Base-by-base conservation (phyloP, 73 alveolate genomes). In the Breviolum minutum region DNA sequence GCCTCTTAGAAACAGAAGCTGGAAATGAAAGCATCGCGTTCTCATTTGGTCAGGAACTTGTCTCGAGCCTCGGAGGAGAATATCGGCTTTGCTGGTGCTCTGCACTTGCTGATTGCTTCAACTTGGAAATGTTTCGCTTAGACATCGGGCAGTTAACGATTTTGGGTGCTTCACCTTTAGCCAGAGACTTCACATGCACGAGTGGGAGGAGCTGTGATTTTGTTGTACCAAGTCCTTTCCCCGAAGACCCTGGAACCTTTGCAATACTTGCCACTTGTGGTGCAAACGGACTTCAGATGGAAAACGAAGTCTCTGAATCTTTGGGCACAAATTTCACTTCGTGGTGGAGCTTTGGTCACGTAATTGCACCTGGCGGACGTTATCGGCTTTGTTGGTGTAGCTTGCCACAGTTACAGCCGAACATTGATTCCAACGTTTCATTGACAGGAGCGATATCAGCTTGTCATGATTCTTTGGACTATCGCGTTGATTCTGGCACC, bases 1-100 rank as follows among this genome's bases (percentile, higher is more conserved):
- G 92, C 62, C 92, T 30, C 48, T 71, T 83, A 7, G 17, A 5
- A 71, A 66, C 74, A 66, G 74, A 66, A 66, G 74, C 74, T 13
- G 17, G 17, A 13, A 66, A 66, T 11, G 74, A 11, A 54, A 60
- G 77, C 77, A 16, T 85, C 5, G 16, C 79, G 24, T 85, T 85
- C 60, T 62, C 94, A 11, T 64, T 85, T 26, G 94, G 62, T n/a
- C 74, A 66, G 17, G 74, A 66, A 11, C 74, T 66, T 66, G 69
- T 68, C 48, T 68, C 85, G 63, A 73, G 62, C 26, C 8, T 68
- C 26, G 95, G 95, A 27, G 95, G 85, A 8, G 71, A 77, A 7
- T 88, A 88, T 61, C 84, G 95, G 68, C 85, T 88, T n/a, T 88
- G 95, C 85, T 88, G 95, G 95, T 88, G 95, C 76, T 88, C 95